A percentile compares a stretch with the other conserved stretches of the same genome.
Evolutionary conservation across 148 eudicot genomes (phyloP).

Genomic region (Drosera capensis): DNA sequence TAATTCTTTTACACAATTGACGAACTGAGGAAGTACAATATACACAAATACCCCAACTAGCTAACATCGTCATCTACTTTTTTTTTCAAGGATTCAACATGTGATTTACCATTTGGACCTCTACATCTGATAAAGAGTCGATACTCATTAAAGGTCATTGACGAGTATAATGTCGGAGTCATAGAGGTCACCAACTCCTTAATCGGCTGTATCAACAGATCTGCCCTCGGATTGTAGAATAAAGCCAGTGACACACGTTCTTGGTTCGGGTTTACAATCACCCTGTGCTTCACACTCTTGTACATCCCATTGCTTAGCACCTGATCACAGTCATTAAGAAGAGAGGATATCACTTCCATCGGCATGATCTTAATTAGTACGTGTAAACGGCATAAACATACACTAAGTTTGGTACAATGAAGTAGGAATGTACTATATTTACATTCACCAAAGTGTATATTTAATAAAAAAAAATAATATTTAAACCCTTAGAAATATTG

Average conservation of each 20-base stretch:
- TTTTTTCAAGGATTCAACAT: conserved; percentile 42
- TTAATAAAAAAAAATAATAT: too few species aligned
- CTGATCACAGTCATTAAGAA: conserved; percentile 10
- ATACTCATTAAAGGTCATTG: conserved; percentile 72
- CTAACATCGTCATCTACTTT: too few species aligned
- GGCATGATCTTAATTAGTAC: too few species aligned
- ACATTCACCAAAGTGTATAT: too few species aligned
- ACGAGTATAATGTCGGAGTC: conserved; percentile 37
- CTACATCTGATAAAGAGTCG: conserved; percentile 54
- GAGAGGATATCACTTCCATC: too few species aligned
- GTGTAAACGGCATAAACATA: too few species aligned
- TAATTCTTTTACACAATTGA: too few species aligned
- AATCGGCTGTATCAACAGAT: conserved; percentile 41
- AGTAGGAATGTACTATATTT: too few species aligned
- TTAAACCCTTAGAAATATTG: too few species aligned
- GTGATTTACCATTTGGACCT: conserved; percentile 71
- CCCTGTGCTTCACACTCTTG: conserved; percentile 88
- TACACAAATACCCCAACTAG: too few species aligned
- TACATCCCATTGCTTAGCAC: conserved; percentile 66
- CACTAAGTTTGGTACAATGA: too few species aligned
- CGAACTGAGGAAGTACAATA: too few species aligned
- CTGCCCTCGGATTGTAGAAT: conserved; percentile 74
- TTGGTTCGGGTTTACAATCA: conserved; percentile 47
- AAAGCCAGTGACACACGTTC: conserved; percentile 71
- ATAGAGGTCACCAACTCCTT: conserved; percentile 34